Conservation (phyloP, 78 protist genomes). For the Dictyostelium brefeldianum region DNA sequence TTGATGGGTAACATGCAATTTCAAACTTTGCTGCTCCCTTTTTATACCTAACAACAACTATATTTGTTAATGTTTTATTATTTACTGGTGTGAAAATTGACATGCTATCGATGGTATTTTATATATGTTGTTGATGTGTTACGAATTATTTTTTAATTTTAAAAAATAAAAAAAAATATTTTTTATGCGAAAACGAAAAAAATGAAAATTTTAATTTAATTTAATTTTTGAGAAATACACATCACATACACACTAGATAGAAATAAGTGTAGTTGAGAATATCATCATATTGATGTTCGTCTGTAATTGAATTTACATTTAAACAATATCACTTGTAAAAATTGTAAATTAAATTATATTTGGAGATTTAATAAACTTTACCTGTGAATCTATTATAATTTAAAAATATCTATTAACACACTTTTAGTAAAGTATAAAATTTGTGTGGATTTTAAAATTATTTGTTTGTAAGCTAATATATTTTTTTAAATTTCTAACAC, state of each 20-base stretch:
- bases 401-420: too few relatives aligned
- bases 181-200: background rate
- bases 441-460: too few relatives aligned
- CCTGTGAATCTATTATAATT: too few relatives aligned
- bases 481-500: too few relatives aligned
- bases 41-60: constrained; percentile 94
- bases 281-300: too few relatives aligned
- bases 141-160: background rate
- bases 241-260: background rate
- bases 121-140: background rate
- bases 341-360: too few relatives aligned
- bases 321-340: too few relatives aligned
- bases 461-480: too few relatives aligned
- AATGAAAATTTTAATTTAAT: too few relatives aligned
- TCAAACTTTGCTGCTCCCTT: constrained; percentile 93
- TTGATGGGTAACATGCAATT: constrained; percentile 96
- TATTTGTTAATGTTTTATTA: constrained; percentile 94
- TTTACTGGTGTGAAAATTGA: constrained; percentile 91
- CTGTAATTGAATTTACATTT: too few relatives aligned
- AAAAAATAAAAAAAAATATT: background rate
- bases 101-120: constrained; percentile 36
- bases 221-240: background rate
- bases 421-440: too few relatives aligned
- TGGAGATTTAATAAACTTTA: too few relatives aligned
- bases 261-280: background rate